Evolutionary conservation across 108 stramenopile genomes (phyloP).

Genomic region (Nannochloropsis gaditana): DNA sequence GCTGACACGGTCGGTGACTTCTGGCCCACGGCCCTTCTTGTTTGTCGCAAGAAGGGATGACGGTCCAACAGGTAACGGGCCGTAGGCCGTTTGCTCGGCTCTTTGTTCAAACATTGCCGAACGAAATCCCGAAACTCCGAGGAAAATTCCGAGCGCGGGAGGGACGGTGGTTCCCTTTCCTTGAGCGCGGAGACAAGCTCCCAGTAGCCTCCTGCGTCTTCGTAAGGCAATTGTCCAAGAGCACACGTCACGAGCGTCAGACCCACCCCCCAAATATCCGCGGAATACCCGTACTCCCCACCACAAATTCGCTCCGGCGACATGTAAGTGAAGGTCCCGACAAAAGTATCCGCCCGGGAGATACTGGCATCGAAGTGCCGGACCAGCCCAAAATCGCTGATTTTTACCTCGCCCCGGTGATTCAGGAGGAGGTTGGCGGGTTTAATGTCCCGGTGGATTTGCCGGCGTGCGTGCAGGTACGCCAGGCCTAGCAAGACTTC

Average conservation of each 20-base stretch:
- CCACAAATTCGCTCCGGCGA: slow-evolving; percentile 53
- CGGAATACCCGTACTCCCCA: slow-evolving; percentile 36
- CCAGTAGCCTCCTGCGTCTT: slow-evolving; percentile 21
- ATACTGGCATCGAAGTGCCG: slow-evolving; percentile 26
- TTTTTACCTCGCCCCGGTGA: slow-evolving; percentile 46
- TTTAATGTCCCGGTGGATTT: slow-evolving; percentile 58
- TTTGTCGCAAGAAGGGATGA: not conserved
- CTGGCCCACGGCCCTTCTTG: not conserved
- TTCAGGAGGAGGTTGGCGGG: slow-evolving; percentile 57
- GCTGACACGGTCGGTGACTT: not conserved
- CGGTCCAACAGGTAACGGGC: slow-evolving; percentile 20
- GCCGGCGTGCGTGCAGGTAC: slow-evolving; percentile 42
- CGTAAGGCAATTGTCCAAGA: slow-evolving; percentile 63
- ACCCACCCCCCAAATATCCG: slow-evolving; percentile 46
- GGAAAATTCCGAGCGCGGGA: slow-evolving; percentile 25
- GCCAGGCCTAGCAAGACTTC: slow-evolving; percentile 45
- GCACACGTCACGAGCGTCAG: slow-evolving; percentile 69
- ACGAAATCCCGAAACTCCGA: slow-evolving; percentile 34
- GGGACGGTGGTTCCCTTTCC: slow-evolving; percentile 28
- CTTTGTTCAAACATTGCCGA: slow-evolving; percentile 27
- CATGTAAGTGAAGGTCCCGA: slow-evolving; percentile 54
- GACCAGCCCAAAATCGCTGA: slow-evolving; percentile 57
- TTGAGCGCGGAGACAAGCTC: slow-evolving; percentile 31
- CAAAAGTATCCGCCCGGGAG: slow-evolving; percentile 39
- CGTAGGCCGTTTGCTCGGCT: slow-evolving; percentile 27